phyloP scores from a whole-genome alignment of 768 basidiomycete species.

The Russula lepida region DNA sequence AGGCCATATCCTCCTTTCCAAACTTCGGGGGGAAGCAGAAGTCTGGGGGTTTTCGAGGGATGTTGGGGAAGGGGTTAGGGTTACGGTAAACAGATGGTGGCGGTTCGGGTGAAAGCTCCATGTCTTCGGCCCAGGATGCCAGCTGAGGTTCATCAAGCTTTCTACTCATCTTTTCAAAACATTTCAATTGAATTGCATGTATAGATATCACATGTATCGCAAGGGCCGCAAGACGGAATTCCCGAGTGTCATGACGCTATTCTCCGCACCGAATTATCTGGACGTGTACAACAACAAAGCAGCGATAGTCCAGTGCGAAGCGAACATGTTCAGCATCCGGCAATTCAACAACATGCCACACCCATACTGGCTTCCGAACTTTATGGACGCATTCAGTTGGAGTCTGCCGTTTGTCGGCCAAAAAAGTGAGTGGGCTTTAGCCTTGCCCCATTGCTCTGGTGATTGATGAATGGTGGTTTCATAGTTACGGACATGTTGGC shows the following conservation, averaged over 20 bases:
- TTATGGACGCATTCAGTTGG: no score
- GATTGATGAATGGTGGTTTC: no score
- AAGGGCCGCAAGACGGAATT: slow-evolving; percentile 98
- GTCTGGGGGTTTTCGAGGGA: no score
- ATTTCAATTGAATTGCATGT: not conserved
- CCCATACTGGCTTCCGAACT: no score
- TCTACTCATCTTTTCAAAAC: not conserved
- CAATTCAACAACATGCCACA: slow-evolving; percentile 97
- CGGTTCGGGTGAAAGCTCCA: no score
- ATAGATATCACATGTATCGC: slow-evolving; percentile 94
- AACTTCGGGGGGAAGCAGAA: no score
- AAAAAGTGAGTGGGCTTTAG: slow-evolving; percentile 59
- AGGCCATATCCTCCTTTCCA: no score
- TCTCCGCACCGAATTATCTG: slow-evolving; percentile 96
- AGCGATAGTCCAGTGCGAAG: slow-evolving; percentile 97
- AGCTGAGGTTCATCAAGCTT: slow-evolving; percentile 42
- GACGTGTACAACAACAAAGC: slow-evolving; percentile 99
- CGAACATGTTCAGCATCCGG: slow-evolving; percentile 96
- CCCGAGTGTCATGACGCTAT: slow-evolving; percentile 99
- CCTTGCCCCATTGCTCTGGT: not conserved
- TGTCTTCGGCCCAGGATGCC: slow-evolving; percentile 96
- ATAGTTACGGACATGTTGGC: slow-evolving; percentile 98
- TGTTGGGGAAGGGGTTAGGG: no score
- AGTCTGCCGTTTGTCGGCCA: no score
- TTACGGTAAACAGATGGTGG: no score